Evolutionary conservation across 1,139 yeast genomes (phyloP).

Genomic region (Blastobotrys persicus): DNA sequence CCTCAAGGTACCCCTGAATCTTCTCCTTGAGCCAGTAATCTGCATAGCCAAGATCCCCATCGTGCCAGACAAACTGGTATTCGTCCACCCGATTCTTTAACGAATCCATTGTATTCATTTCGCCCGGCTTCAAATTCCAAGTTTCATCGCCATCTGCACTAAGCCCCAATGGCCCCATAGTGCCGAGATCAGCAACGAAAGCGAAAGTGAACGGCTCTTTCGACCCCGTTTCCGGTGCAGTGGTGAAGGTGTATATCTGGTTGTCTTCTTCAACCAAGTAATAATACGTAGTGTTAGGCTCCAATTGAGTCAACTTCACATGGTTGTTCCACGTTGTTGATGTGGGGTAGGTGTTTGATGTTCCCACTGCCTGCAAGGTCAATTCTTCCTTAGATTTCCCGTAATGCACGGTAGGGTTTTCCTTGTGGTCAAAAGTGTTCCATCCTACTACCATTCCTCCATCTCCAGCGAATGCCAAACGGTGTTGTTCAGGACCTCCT

Average conservation of each 20-base stretch:
- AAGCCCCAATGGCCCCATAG: conserved; percentile 30
- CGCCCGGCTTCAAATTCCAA: conserved; percentile 22
- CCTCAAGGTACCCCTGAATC: conserved; percentile 24
- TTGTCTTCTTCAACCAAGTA: conserved; percentile 26
- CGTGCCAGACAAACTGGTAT: conserved; percentile 32
- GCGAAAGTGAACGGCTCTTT: conserved; percentile 27
- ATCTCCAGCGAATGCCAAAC: conserved; percentile 21
- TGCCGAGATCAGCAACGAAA: conserved; percentile 31
- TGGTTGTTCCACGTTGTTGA: conserved; percentile 34
- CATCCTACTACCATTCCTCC: conserved; percentile 21
- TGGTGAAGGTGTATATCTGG: conserved; percentile 21
- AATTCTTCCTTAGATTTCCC: conserved; percentile 28
- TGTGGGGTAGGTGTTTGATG: conserved; percentile 28
- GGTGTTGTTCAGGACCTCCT: conserved; percentile 16
- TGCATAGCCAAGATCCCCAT: conserved; percentile 35
- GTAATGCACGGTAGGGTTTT: conserved; percentile 28
- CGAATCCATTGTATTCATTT: conserved; percentile 30
- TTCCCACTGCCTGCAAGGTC: conserved; percentile 23
- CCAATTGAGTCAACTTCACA: conserved; percentile 29
- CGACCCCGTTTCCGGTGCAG: conserved; percentile 21
- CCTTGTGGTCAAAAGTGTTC: conserved; percentile 27
- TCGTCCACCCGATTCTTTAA: conserved; percentile 24
- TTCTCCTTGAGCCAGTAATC: conserved; percentile 32
- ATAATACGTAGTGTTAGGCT: conserved; percentile 33
- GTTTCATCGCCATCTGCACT: conserved; percentile 20